Evolutionary conservation across 108 stramenopile genomes (phyloP).

Genomic region (Pseudonitzschia pungens): DNA sequence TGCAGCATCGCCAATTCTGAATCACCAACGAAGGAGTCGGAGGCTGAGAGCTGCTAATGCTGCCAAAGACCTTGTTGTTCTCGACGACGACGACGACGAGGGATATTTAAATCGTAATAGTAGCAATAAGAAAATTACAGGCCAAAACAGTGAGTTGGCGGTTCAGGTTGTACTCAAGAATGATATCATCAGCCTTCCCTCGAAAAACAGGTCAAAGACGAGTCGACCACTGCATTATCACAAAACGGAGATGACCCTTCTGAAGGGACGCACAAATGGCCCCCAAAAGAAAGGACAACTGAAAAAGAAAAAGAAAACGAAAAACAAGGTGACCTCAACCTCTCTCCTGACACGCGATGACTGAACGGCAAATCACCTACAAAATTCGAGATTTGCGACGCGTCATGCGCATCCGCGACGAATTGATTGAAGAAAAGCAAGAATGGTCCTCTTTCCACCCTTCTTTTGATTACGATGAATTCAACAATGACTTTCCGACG

Average conservation of each 20-base stretch:
- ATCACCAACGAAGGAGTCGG: neutral
- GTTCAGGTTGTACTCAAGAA: neutral
- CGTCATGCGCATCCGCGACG: constrained; percentile 47
- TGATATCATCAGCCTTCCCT: constrained; percentile 8
- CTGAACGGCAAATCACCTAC: constrained; percentile 45
- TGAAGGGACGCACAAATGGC: constrained; percentile 12
- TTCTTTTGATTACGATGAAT: constrained; percentile 3
- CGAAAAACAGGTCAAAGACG: constrained; percentile 3
- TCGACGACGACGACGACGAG: constrained; percentile 1
- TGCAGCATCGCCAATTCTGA: neutral
- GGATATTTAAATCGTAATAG: neutral
- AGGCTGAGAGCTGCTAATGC: neutral
- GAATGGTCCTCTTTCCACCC: constrained; percentile 15
- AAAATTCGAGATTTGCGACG: constrained; percentile 45
- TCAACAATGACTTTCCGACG: constrained; percentile 29
- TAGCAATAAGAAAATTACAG: neutral
- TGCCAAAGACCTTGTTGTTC: neutral
- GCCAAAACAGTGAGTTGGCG: neutral
- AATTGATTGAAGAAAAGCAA: constrained; percentile 32
- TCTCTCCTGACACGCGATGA: constrained; percentile 52
- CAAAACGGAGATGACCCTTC: constrained; percentile 15
- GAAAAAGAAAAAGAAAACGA: constrained; percentile 7
- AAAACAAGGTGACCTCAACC: neutral
- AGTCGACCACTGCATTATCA: constrained; percentile 9
- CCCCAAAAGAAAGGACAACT: neutral